Percentiles rank a stretch among this genome's conserved stretches.
These are phyloP conservation scores for Hymenoscyphus albidus DNA, from an alignment of 2,329 filamentous ascomycete genomes.

Conservation along the genomic window DNA sequence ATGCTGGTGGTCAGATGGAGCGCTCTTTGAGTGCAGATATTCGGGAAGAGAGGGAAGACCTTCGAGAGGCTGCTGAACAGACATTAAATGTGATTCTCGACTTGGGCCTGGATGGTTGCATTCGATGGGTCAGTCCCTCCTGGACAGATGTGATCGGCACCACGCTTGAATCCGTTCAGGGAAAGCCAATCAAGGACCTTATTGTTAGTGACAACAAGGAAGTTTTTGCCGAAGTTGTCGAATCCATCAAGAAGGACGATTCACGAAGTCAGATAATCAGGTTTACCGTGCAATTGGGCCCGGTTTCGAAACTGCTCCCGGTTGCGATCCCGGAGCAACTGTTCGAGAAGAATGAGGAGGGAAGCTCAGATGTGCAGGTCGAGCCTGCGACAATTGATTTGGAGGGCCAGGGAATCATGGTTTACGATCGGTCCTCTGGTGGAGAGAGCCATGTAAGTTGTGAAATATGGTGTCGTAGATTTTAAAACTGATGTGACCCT, in stretches of 20 bases:
- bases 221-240: conserved; percentile 77
- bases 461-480: conserved; percentile 6
- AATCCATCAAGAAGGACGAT: conserved; percentile 88
- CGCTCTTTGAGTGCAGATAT: conserved; percentile 81
- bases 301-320: conserved; percentile 60
- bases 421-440: conserved; percentile 84
- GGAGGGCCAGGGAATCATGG: conserved; percentile 97
- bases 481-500: conserved; percentile 31
- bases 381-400: conserved; percentile 63
- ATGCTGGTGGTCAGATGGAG: conserved; percentile 46
- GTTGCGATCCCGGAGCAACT: conserved; percentile 33
- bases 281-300: conserved; percentile 69
- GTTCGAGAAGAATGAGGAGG: conserved; percentile 21
- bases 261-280: conserved; percentile 87
- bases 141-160: conserved; percentile 93
- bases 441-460: conserved; percentile 82
- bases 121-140: conserved; percentile 95
- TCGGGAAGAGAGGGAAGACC: conserved; percentile 85
- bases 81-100: conserved; percentile 96
- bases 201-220: conserved; percentile 73
- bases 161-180: conserved; percentile 65
- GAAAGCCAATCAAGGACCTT: conserved; percentile 73
- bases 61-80: conserved; percentile 93
- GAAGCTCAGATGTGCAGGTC: conserved; percentile 36
- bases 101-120: conserved; percentile 80